These are phyloP conservation scores for Pachysandra terminalis DNA, from an alignment of 164 flowering plant genomes.

Conservation along the genomic window DNA sequence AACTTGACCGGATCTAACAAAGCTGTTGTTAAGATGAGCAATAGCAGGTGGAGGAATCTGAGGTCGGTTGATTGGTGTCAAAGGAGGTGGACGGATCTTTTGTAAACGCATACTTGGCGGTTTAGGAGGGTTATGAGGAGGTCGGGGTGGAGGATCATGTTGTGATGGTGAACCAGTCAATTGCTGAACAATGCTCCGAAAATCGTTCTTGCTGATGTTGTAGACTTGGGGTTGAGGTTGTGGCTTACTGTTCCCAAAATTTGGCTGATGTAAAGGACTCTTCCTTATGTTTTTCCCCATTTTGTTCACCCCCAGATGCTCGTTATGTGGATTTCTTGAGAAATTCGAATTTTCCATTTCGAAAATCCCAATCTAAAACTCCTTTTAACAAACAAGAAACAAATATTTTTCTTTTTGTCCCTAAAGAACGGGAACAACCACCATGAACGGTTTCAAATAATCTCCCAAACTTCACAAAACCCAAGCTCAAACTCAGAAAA, in stretches of 20 bases:
- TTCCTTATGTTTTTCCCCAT: constrained; percentile 85
- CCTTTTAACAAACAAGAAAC: neutral
- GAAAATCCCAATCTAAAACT: neutral
- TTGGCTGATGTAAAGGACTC: constrained; percentile 89
- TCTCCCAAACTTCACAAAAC: neutral
- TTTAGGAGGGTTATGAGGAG: constrained; percentile 60
- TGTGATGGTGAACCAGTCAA: constrained; percentile 87
- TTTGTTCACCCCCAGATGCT: constrained; percentile 85
- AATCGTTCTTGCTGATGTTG: constrained; percentile 93
- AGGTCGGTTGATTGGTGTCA: constrained; percentile 58
- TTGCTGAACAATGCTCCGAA: constrained; percentile 83
- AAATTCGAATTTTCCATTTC: constrained; percentile 50
- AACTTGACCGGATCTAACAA: constrained; percentile 37
- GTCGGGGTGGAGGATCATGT: constrained; percentile 52
- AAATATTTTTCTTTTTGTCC: neutral
- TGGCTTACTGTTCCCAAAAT: constrained; percentile 41
- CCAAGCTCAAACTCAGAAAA: neutral
- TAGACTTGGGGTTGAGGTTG: constrained; percentile 94
- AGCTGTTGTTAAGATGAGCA: constrained; percentile 32
- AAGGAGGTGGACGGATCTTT: constrained; percentile 83
- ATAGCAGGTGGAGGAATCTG: constrained; percentile 26
- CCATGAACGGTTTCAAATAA: no score
- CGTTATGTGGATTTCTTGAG: constrained; percentile 43
- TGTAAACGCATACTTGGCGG: constrained; percentile 70
- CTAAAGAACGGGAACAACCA: no score